A percentile compares a stretch with the other conserved stretches of the same genome.
Conservation (phyloP, 352 stramenopile genomes). For the Globisporangium uncinulatum region DNA sequence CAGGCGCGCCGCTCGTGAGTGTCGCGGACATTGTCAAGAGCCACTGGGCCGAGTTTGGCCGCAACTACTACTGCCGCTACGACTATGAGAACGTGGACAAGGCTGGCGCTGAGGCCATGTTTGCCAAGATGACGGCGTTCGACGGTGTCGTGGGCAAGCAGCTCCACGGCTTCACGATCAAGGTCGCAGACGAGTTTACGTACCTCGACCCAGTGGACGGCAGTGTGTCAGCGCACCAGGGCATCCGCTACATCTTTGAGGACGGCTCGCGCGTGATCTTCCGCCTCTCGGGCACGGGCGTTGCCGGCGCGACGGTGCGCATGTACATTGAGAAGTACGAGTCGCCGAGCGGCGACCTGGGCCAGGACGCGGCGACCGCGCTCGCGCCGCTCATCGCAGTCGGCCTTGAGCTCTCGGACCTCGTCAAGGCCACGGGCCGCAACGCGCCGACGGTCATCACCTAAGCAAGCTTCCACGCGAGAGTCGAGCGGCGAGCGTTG, state of each 20-base stretch:
- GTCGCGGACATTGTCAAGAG: conserved; percentile 96
- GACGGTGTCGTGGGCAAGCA: conserved; percentile 56
- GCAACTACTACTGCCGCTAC: conserved; percentile 99
- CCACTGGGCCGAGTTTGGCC: conserved; percentile 96
- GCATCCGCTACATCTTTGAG: conserved; percentile 94
- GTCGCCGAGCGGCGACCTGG: conserved; percentile 74
- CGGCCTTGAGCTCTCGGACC: conserved; percentile 90
- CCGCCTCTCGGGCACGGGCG: conserved; percentile 96
- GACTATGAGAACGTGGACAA: conserved; percentile 99
- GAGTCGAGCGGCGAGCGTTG: background rate
- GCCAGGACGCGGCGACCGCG: conserved; percentile 64
- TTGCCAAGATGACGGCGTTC: conserved; percentile 70
- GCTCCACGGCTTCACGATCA: conserved; percentile 75
- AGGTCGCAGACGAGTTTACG: conserved; percentile 95
- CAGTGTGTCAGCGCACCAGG: conserved; percentile 94
- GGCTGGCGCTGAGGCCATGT: conserved; percentile 67
- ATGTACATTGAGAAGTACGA: conserved; percentile 99
- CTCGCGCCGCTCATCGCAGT: conserved; percentile 89
- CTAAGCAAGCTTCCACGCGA: conserved; percentile 54
- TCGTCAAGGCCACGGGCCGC: conserved; percentile 91
- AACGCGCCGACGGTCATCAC: conserved; percentile 96
- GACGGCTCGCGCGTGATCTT: conserved; percentile 96
- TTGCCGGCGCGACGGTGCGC: conserved; percentile 94
- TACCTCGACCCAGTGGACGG: conserved; percentile 98
- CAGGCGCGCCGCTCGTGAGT: conserved; percentile 87